Base-by-base conservation (phyloP, 2,329 filamentous ascomycete genomes). In the Geosmithia morbida region DNA sequence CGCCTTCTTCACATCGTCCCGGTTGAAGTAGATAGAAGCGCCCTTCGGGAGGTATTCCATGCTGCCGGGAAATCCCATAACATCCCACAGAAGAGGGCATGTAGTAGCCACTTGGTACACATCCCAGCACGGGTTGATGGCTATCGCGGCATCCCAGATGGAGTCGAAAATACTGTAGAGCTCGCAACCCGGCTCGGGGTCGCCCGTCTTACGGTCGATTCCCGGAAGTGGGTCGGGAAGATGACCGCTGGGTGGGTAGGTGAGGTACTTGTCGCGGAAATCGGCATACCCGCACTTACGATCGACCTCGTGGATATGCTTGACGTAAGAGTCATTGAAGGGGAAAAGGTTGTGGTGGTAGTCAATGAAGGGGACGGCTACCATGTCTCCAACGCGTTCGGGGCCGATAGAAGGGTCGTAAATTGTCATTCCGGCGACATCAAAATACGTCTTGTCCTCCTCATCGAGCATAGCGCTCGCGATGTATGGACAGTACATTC, bases 111-210 rank as follows among this genome's bases (percentile, higher is more conserved):
- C 74, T 46, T 84, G 76, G 63, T 90, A 92, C 11, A 85, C 67
- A 59, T 87, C 79, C 64, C 84, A 94, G 67, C 87, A 92, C 0
- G 86, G 86, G 64, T 92, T 92, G 33, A 77, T 61, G 1, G 66
- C 57, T 4, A 68, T 51, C 7, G 73, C 72, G 29, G 77, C 81
- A 0, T 68, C 40, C 40, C n/a, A 18, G 16, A 42, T 20, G 13
- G 40, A 53, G 54, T 66, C 67, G 29, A 85, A 73, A 19, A 72
- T 65, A 49, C 71, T 60, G 55, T 73, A 83, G 18, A 86, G 56
- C 45, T 69, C 67, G 58, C 85, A 89, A 3, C 68, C 71, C 0
- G 63, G 56, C 0, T 64, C n/a, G n/a, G 16, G 3, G 10, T 42
- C 64, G 37, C 55, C 55, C 0, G 43, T 53, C 20, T 57, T 60